Evolutionary conservation across 148 eudicot species (phyloP), one percentile per base, ranked within the genome.

Genomic region (Nepenthes gracilis): DNA sequence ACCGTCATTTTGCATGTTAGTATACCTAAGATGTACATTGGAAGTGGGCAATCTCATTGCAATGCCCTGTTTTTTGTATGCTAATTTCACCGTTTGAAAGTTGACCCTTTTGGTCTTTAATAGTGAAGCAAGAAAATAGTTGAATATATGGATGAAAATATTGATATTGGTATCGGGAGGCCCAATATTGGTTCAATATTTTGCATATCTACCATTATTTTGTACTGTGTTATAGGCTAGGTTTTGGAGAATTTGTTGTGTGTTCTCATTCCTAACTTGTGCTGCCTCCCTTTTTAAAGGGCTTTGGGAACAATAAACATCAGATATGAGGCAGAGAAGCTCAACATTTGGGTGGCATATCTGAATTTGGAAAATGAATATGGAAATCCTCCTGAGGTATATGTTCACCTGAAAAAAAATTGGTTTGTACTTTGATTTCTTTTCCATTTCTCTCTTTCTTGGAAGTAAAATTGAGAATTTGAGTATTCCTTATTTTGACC

Each of bases 331-430:
- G 49, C 88, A 4, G 96, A 92, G 78, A 92, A 92, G 80, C 84
- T 85, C 70, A 88, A 92, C 72, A 58, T 92, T 38, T 92, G 98
- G 98, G 80, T 82, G 51, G 91, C 98, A 45, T 92, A 83, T 70
- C 85, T 92, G 59, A 92, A 88, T 71, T 67, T 92, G 66, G 98
- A 92, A 80, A 92, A 86, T 68, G 86, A 83, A 70, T 82, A 75
- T 63, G 98, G 91, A 36, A 77, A 71, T 71, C 98, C 98, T 61
- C 84, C 71, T 2, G 87, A 88, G 96, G 98, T 86, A 66, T 54
- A 38, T 49, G 36, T 11, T 10, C 15, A 57, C 64, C 49, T 53
- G 55, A 14, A 14, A 23, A 23, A 23, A 23, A 23, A 23, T 23
- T 23, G 35, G 11, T 49, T 6, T 49, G n/a, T 11, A 5, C 15